These are phyloP conservation scores for Tieghemiomyces parasiticus DNA, from an alignment of 192 early-diverging fungal genomes.

Conservation along the genomic window DNA sequence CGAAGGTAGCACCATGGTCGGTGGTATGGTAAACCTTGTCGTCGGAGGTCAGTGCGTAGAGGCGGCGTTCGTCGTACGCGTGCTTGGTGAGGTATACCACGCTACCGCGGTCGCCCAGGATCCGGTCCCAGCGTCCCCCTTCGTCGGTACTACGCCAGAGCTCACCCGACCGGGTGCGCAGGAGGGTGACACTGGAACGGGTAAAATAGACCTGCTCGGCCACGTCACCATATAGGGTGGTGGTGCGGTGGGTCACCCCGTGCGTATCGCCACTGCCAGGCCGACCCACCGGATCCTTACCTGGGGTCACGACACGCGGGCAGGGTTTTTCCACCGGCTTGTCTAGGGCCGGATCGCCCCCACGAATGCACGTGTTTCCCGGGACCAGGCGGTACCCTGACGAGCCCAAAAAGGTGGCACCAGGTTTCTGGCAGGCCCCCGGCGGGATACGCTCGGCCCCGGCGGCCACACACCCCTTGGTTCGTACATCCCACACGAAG, in stretches of 20 bases:
- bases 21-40: conserved; percentile 30
- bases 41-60: conserved; percentile 41
- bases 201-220: conserved; percentile 50
- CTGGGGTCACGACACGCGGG: conserved; percentile 21
- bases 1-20: conserved; percentile 42
- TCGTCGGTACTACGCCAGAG: conserved; percentile 58
- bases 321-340: conserved; percentile 37
- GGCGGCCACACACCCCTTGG: conserved; percentile 40
- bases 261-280: conserved; percentile 4
- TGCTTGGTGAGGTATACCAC: conserved; percentile 47
- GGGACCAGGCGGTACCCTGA: conserved; percentile 75
- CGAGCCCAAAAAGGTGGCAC: conserved; percentile 50
- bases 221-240: conserved; percentile 28
- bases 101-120: conserved; percentile 19
- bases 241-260: conserved; percentile 18
- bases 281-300: conserved; percentile 19
- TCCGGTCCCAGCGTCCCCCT: conserved; percentile 54
- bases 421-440: conserved; percentile 41
- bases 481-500: conserved; percentile 33
- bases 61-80: conserved; percentile 46
- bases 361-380: conserved; percentile 56
- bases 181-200: conserved; percentile 40
- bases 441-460: conserved; percentile 38
- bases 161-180: conserved; percentile 38
- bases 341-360: conserved; percentile 32